These are phyloP conservation scores for Cadophora sp. DNA, from an alignment of 2,329 filamentous ascomycete species.

Conservation along the genomic window DNA sequence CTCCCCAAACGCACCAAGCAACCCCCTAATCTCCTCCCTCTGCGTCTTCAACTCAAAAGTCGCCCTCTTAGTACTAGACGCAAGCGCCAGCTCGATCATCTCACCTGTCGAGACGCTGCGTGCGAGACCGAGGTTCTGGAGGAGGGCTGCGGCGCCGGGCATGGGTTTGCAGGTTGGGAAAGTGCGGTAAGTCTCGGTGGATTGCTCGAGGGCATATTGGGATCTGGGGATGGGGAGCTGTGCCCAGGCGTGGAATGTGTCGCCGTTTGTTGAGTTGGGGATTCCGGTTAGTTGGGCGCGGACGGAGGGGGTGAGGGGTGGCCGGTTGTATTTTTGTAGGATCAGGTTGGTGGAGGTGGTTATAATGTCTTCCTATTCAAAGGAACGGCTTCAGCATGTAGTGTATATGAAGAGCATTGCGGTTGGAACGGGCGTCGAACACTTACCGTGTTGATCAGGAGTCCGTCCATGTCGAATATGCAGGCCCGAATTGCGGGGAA, in stretches of 20 bases:
- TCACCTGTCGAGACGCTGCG: conserved; percentile 65
- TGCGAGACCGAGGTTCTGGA: background rate
- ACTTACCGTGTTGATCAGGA: conserved; percentile 57
- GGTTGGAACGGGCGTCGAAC: background rate
- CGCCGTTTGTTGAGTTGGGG: conserved; percentile 49
- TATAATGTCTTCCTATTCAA: conserved; percentile 86
- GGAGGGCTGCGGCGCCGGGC: background rate
- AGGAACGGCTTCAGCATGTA: background rate
- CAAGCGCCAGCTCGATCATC: conserved; percentile 78
- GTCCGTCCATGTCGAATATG: conserved; percentile 98
- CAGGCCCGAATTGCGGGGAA: conserved; percentile 86
- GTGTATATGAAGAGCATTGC: too few species aligned
- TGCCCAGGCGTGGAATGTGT: conserved; percentile 81
- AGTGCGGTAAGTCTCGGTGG: conserved; percentile 36
- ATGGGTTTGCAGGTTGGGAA: background rate
- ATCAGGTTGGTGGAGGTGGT: conserved; percentile 83
- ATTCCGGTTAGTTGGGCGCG: conserved; percentile 75
- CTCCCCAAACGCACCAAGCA: conserved; percentile 70
- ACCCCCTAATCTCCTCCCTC: conserved; percentile 55
- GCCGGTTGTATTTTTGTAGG: conserved; percentile 75
- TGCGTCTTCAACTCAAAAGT: conserved; percentile 45
- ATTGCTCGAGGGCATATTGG: conserved; percentile 66
- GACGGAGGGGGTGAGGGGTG: conserved; percentile 86
- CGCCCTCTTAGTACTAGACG: conserved; percentile 67
- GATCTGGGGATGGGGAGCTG: conserved; percentile 77